Conservation (phyloP, 2,329 filamentous ascomycete species). For the Ilyonectria mors-panacis region DNA sequence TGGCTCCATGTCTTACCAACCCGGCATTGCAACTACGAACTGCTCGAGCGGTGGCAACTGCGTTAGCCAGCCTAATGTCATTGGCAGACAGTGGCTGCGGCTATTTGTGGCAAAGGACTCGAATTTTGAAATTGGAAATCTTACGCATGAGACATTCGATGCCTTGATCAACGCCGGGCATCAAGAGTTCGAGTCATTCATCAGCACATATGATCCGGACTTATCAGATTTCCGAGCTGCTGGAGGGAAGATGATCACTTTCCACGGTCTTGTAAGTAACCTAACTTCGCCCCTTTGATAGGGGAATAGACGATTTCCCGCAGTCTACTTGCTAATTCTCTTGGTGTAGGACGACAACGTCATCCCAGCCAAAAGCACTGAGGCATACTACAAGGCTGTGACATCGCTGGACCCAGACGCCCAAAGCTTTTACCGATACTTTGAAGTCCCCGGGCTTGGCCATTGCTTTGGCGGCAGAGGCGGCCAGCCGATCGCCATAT, state of each 20-base stretch:
- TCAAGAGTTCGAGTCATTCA: background rate
- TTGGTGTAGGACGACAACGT: background rate
- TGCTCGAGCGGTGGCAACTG: too few relatives aligned
- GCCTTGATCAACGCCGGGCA: background rate
- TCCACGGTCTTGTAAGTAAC: constrained; percentile 16
- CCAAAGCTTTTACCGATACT: background rate
- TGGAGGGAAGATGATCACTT: constrained; percentile 17
- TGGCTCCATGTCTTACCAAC: too few relatives aligned
- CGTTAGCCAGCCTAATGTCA: background rate
- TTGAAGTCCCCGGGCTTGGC: background rate
- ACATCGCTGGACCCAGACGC: background rate
- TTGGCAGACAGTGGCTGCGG: background rate
- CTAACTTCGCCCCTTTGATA: background rate
- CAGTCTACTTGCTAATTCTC: too few relatives aligned
- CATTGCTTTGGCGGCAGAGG: background rate
- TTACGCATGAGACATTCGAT: constrained; percentile 7
- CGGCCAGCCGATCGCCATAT: background rate
- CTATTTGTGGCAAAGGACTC: too few relatives aligned
- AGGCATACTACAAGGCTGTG: background rate
- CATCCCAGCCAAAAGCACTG: background rate
- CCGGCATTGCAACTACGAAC: too few relatives aligned
- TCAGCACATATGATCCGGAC: constrained; percentile 12
- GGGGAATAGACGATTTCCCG: too few relatives aligned
- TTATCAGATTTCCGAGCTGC: background rate
- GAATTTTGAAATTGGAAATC: too few relatives aligned